These are phyloP conservation scores for Physcomitrium patens DNA, from an alignment of 225 moss, liverwort and hornwort genomes.

Conservation along the genomic window DNA sequence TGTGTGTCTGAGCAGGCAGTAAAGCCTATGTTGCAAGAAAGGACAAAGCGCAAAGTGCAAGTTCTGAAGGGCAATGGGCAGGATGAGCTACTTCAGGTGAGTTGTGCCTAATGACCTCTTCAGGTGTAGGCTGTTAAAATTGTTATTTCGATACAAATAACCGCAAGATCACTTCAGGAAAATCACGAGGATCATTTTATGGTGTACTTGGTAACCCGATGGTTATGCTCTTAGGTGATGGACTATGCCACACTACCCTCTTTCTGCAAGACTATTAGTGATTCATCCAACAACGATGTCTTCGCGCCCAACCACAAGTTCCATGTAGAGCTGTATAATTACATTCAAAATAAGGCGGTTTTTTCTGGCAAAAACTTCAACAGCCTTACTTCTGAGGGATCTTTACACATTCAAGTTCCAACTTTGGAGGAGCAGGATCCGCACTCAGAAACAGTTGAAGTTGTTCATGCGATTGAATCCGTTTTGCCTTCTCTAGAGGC, in stretches of 20 bases:
- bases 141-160: too few species aligned
- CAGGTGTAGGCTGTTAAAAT: neutral
- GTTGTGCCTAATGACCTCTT: neutral
- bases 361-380: slow-evolving; percentile 33
- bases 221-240: slow-evolving; percentile 43
- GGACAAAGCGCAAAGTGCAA: slow-evolving; percentile 94
- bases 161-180: neutral
- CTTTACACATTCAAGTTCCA: slow-evolving; percentile 57
- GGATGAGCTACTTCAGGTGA: slow-evolving; percentile 78
- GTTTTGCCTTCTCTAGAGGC: slow-evolving; percentile 49
- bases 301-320: slow-evolving; percentile 52
- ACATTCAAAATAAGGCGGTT: slow-evolving; percentile 41
- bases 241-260: slow-evolving; percentile 43
- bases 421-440: slow-evolving; percentile 59
- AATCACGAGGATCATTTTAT: too few species aligned
- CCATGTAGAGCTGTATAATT: slow-evolving; percentile 44
- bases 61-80: slow-evolving; percentile 89
- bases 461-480: slow-evolving; percentile 56
- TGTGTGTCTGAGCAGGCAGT: slow-evolving; percentile 70
- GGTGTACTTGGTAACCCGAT: neutral
- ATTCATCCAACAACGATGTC: slow-evolving; percentile 30
- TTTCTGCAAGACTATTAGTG: slow-evolving; percentile 46
- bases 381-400: slow-evolving; percentile 47
- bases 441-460: slow-evolving; percentile 55
- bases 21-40: slow-evolving; percentile 91